Percentiles rank a stretch among this genome's conserved stretches.
These are phyloP conservation scores for Saitozyma sp. DNA, from an alignment of 768 basidiomycete genomes.

Conservation along the genomic window DNA sequence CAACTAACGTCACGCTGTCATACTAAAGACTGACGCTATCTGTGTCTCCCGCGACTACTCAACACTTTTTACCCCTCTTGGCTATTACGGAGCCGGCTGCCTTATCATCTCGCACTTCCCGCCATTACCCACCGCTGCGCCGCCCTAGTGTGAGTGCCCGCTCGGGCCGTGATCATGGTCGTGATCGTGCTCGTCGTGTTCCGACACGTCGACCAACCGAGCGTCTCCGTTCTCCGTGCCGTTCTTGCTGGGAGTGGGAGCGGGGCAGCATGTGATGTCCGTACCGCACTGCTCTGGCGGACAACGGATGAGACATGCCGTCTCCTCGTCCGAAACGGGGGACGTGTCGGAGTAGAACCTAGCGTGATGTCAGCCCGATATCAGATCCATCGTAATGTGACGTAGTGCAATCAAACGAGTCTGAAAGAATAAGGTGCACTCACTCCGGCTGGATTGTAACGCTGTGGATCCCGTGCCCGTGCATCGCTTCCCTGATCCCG, in stretches of 20 bases:
- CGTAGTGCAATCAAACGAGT: not conserved
- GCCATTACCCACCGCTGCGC: no score
- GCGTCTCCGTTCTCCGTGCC: not conserved
- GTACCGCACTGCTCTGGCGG: conserved; percentile 49
- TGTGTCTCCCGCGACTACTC: no score
- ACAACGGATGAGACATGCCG: conserved; percentile 50
- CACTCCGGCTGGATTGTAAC: conserved; percentile 89
- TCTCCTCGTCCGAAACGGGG: conserved; percentile 22
- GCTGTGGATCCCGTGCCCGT: conserved; percentile 89
- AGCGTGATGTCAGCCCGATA: conserved; percentile 4
- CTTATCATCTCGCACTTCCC: no score
- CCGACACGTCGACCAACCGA: conserved; percentile 44
- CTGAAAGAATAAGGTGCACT: conserved; percentile 10
- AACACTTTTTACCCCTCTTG: no score
- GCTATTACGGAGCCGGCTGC: no score
- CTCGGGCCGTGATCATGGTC: not conserved
- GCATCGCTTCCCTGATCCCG: conserved; percentile 78
- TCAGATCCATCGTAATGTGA: not conserved
- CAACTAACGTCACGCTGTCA: no score
- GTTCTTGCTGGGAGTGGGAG: conserved; percentile 20
- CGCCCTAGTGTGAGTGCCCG: no score
- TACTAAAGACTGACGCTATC: no score
- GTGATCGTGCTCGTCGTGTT: conserved; percentile 25
- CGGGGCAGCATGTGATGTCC: conserved; percentile 49
- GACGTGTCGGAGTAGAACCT: conserved; percentile 23